A percentile compares a stretch with the other conserved stretches of the same genome.
These are phyloP conservation scores for Xylaria bambusicola DNA, from an alignment of 495 filamentous ascomycete species.

Conservation along the genomic window DNA sequence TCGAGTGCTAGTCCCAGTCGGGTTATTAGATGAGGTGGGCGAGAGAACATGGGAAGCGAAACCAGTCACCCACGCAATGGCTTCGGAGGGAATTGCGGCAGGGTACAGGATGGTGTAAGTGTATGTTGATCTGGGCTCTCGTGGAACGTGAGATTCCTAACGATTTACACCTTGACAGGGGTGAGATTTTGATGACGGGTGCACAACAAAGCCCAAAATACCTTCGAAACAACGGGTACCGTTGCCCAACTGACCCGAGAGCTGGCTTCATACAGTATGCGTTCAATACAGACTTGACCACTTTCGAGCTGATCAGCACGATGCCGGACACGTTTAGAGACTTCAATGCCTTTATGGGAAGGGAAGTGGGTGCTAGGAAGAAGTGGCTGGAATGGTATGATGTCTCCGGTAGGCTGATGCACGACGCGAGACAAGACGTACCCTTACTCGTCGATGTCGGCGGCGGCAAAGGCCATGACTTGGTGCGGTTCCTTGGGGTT, in stretches of 20 bases:
- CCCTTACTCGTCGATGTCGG: conserved; percentile 43
- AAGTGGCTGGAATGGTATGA: conserved; percentile 33
- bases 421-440: not conserved
- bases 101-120: conserved; percentile 4
- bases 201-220: conserved; percentile 14
- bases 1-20: not conserved
- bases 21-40: not conserved
- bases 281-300: conserved; percentile 24
- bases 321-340: conserved; percentile 17
- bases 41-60: conserved; percentile 1
- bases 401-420: conserved; percentile 13
- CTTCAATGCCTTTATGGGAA: conserved; percentile 33
- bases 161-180: not conserved
- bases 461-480: conserved; percentile 39
- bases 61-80: not conserved
- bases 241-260: conserved; percentile 20
- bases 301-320: conserved; percentile 25
- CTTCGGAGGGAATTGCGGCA: not conserved
- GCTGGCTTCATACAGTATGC: conserved; percentile 40
- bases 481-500: conserved; percentile 28
- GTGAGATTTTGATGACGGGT: conserved; percentile 9
- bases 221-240: conserved; percentile 22
- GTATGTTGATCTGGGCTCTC: no score
- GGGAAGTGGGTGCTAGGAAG: conserved; percentile 20
- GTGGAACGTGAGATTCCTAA: no score